Evolutionary conservation across 768 basidiomycete genomes (phyloP), one percentile per base, ranked within the genome.

Genomic region (Dioszegia crocea): DNA sequence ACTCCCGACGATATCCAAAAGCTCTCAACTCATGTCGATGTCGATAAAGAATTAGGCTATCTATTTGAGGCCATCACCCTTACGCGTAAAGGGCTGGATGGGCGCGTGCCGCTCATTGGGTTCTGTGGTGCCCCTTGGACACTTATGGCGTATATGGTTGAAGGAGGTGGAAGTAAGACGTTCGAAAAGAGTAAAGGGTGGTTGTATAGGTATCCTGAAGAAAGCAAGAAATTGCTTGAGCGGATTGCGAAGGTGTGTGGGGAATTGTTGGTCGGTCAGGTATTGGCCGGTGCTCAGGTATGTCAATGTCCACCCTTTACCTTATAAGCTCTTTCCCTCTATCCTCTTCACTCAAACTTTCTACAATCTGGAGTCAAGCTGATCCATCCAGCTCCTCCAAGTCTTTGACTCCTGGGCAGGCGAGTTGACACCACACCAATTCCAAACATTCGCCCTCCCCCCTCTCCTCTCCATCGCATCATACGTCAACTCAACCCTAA

Each of bases 121-220:
- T 99, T 99, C 79, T 90, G 86, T 72, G 96, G 94, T 39, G 92
- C 91, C 0, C 96, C 96, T 1, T 98, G 96, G 96, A 99, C 96
- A 3, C 83, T 98, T 52, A 92, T 99, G 79, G 85, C 87, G 21
- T 99, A 98, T 76, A 99, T 99, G 96, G 83, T 96, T 69, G 96
- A 98, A 77, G 96, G 96, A 8, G 94, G 93, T 4, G 88, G 88
- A 9, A 89, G 84, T 77, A 92, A 91, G 78, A 89, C 88, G 14
- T 84, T 89, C 66, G 87, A 89, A 62, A 92, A 93, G 77, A 84
- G 85, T 33, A 99, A 99, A 79, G 85, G 87, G 0, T 99, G 96
- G 94, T 75, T 97, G 5, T 98, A 90, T 81, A 87, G 86, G 71
- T 84, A 91, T 72, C 92, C 93, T 0, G 83, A 87, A 62, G 86